phyloP scores from a whole-genome alignment of 108 stramenopile genomes.

The Nannochloropsis granulata region DNA sequence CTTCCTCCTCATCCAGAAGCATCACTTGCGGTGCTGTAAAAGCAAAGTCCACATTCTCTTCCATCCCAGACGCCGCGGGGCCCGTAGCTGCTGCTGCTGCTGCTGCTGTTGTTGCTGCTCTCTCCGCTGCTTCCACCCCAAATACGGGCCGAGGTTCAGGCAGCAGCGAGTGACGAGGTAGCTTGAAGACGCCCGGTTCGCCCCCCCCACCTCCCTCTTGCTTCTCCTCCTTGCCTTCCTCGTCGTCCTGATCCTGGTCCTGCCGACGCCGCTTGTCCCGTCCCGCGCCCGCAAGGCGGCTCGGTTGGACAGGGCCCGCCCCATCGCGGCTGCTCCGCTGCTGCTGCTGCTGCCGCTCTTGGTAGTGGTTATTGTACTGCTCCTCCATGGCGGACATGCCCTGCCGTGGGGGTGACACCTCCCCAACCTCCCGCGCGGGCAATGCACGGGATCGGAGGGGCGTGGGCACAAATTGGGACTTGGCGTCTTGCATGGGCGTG shows the following conservation, averaged over 20 bases:
- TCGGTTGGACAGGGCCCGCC: background rate
- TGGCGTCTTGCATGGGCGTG: background rate
- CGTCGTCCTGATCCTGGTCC: background rate
- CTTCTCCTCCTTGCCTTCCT: background rate
- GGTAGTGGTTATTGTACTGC: background rate
- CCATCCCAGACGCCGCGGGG: background rate
- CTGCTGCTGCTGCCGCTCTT: background rate
- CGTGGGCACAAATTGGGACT: background rate
- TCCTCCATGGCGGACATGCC: background rate
- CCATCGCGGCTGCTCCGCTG: background rate
- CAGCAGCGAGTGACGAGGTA: background rate
- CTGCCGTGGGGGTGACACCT: background rate
- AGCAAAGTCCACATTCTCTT: background rate
- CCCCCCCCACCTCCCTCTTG: background rate
- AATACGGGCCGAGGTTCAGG: background rate
- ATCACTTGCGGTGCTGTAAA: background rate
- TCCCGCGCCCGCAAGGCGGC: background rate
- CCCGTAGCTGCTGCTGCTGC: too few relatives aligned
- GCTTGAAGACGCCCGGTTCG: background rate
- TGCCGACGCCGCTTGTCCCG: background rate
- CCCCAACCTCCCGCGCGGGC: background rate
- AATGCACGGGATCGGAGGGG: background rate
- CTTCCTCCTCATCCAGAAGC: background rate
- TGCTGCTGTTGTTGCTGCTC: too few relatives aligned
- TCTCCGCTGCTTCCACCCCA: background rate